Conservation (phyloP, 306 rosid genomes). For the Prunus mume region DNA sequence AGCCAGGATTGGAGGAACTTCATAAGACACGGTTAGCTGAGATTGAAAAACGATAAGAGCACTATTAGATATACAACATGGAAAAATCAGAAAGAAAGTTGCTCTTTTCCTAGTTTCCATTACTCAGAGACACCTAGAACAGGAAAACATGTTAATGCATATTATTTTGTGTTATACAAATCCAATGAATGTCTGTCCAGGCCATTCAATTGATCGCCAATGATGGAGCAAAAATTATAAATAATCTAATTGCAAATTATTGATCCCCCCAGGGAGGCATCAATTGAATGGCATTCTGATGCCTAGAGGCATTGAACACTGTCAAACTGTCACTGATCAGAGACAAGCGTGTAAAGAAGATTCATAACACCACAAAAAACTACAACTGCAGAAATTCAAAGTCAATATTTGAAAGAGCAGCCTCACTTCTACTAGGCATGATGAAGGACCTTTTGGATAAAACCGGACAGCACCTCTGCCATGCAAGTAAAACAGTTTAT, state of each 20-base stretch:
- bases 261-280: neutral
- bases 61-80: conserved; percentile 10
- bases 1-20: conserved; percentile 77
- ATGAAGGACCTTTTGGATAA: conserved; percentile 83
- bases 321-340: conserved; percentile 9
- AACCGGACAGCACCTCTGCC: conserved; percentile 97
- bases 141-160: conserved; percentile 18
- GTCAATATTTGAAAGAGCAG: conserved; percentile 19
- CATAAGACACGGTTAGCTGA: conserved; percentile 94
- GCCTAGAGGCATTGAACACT: conserved; percentile 6
- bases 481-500: conserved; percentile 30
- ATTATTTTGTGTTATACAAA: neutral
- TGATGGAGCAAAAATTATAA: neutral
- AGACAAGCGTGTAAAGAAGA: neutral
- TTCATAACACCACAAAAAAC: neutral
- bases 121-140: conserved; percentile 5
- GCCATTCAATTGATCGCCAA: neutral
- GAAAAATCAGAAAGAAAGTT: neutral
- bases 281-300: conserved; percentile 12
- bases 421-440: conserved; percentile 83
- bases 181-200: neutral
- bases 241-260: neutral
- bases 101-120: neutral
- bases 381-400: neutral
- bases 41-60: conserved; percentile 30